Evolutionary conservation across 306 rosid genomes (phyloP), one percentile per base, ranked within the genome.

Genomic region (Medicago lupulina): DNA sequence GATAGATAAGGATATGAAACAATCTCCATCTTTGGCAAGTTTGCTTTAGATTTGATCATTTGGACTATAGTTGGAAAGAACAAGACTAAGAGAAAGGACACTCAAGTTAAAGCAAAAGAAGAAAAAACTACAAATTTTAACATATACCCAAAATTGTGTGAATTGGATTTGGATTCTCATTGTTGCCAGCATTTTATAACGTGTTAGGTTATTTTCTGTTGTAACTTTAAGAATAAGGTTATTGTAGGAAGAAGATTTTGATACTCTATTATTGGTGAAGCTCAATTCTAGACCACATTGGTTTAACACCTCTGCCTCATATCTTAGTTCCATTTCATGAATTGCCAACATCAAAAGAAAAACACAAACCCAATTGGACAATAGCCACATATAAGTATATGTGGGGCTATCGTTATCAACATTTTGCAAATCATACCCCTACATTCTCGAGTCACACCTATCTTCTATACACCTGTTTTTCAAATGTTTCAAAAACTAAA

Each of bases 211-310:
- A 50, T 71, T 78, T 70, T 82, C 79, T 71, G 80, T 77, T 55
- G 10, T 21, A 67, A 71, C 8, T 68, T 18, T 39, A 17, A 40
- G 70, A 57, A 63, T 55, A 71, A 75, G 66, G 65, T 31, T 70
- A 73, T 44, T 72, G 13, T 51, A 59, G 79, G 34, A 28, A 15
- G 28, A 66, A 61, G 38, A 82, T 71, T 58, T 75, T 54, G 78
- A 72, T 46, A 15, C 76, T 76, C 84, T 55, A 85, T 85, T 82
- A 85, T 85, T 82, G 72, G 47, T 46, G 70, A 82, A 76, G 78
- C 58, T 79, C 67, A 69, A 82, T 53, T 79, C 78, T 72, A 72
- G 86, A 21, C 82, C 84, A 85, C 84, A 85, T 13, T 41, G 31
- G 40, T 66, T 38, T 17, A 79, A 73, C 51, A 82, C 36, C 28